These are phyloP conservation scores for Pseudevernia furfuracea DNA, from an alignment of 495 filamentous ascomycete species.

Conservation along the genomic window DNA sequence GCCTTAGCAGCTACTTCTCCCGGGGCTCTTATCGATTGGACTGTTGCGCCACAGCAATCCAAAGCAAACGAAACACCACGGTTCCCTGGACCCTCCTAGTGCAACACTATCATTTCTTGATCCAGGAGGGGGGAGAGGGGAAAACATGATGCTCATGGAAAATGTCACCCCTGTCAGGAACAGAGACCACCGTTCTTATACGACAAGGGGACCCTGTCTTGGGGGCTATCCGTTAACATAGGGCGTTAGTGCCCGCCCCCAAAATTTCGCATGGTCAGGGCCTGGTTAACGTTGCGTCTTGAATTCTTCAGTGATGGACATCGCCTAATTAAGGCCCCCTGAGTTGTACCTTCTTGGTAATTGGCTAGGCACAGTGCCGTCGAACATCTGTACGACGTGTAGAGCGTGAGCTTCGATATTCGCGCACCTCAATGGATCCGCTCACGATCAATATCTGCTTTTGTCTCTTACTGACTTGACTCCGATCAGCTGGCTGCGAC, in stretches of 20 bases:
- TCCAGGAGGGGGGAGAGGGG: too few species aligned
- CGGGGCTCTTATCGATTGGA: too few species aligned
- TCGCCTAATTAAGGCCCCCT: neutral
- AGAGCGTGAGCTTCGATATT: neutral
- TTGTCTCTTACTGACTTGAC: neutral
- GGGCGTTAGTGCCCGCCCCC: neutral
- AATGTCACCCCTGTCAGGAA: too few species aligned
- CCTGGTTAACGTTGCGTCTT: neutral
- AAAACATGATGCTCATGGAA: too few species aligned
- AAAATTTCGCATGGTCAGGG: neutral
- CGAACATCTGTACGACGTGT: neutral
- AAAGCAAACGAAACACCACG: too few species aligned
- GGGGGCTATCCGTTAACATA: neutral
- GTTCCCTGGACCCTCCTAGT: too few species aligned
- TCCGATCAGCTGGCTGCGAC: neutral
- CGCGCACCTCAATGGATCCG: too few species aligned
- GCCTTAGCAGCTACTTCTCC: too few species aligned
- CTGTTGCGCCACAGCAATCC: too few species aligned
- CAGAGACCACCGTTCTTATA: too few species aligned
- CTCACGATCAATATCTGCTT: neutral
- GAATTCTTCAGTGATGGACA: neutral
- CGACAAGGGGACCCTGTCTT: neutral
- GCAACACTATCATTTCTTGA: too few species aligned
- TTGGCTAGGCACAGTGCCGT: neutral
- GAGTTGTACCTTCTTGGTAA: too few species aligned